A percentile compares a stretch with the other conserved stretches of the same genome.
phyloP scores from a whole-genome alignment of 768 basidiomycete genomes.

The Amanita pseudoporphyria region DNA sequence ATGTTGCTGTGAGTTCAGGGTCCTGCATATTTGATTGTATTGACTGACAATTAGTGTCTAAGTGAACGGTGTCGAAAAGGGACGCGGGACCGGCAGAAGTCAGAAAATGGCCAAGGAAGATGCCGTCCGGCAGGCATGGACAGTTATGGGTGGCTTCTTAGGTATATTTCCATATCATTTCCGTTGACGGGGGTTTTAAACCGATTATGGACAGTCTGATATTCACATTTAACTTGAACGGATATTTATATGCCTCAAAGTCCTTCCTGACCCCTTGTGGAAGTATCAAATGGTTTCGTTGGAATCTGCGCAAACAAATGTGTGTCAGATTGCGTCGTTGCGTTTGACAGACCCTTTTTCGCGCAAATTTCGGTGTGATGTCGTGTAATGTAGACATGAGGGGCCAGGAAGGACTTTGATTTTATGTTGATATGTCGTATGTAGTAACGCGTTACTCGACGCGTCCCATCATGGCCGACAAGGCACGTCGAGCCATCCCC shows the following conservation, averaged over 20 bases:
- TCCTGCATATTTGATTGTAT: neutral
- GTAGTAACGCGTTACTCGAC: neutral
- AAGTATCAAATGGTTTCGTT: neutral
- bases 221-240: neutral
- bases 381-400: too few species aligned
- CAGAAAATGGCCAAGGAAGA: conserved; percentile 63
- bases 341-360: neutral
- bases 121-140: conserved; percentile 51
- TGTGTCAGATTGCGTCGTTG: neutral
- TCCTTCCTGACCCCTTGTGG: neutral
- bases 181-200: neutral
- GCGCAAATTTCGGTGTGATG: too few species aligned
- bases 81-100: conserved; percentile 42
- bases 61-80: conserved; percentile 46
- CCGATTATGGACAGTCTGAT: neutral
- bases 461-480: neutral
- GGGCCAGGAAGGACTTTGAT: neutral
- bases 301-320: neutral
- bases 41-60: neutral
- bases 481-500: conserved; percentile 24
- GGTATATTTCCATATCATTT: neutral
- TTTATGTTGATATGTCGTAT: neutral
- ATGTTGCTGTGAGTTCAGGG: conserved; percentile 36
- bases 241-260: neutral
- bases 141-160: neutral